Base-by-base conservation (phyloP, 169 alveolate genomes). In the Plasmodium ovale region DNA sequence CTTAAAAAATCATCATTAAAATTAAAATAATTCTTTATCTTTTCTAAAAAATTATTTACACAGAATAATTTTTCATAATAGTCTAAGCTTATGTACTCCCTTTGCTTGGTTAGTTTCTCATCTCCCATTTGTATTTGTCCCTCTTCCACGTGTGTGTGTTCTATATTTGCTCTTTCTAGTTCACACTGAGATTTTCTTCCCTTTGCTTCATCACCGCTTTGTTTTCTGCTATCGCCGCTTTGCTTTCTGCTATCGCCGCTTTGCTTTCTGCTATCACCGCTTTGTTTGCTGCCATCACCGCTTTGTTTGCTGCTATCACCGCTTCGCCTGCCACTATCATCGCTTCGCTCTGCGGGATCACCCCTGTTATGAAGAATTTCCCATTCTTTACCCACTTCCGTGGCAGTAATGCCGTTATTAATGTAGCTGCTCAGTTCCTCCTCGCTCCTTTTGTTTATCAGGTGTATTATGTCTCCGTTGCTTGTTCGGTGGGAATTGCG, bases 1-100 rank as follows among this genome's bases (percentile, higher is more conserved):
- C 72, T 56, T 60, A 85, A 54, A 56, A 85, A 85, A 3, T 85
- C 72, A 31, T 53, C 87, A 69, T 67, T 85, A 47, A 85, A 47
- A 71, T 85, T 64, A 72, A 85, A 85, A 85, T 69, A 85, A 39
- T 39, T 69, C 69, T 85, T 85, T 58, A 85, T 35, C 56, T 29
- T 85, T 23, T 85, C 70, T 85, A 85, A 47, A 9, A 69, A 25
- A 71, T 85, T 42, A 47, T 67, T 58, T 72, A 27, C 31, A 25
- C 58, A 37, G 6, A 69, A 44, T 59, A 84, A 49, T 10, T 56
- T 68, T 42, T 85, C 91, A 49, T 85, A 85, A 59, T 85, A 68
- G 39, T 59, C 73, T 47, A 67, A 64, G 7, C 77, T 54, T 69
- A 85, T 33, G 64, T 85, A 85, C 39, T 85, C 91, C 23, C 69